Base-by-base conservation (phyloP, 1,139 yeast genomes). In the Saccharomyces hybrid region DNA sequence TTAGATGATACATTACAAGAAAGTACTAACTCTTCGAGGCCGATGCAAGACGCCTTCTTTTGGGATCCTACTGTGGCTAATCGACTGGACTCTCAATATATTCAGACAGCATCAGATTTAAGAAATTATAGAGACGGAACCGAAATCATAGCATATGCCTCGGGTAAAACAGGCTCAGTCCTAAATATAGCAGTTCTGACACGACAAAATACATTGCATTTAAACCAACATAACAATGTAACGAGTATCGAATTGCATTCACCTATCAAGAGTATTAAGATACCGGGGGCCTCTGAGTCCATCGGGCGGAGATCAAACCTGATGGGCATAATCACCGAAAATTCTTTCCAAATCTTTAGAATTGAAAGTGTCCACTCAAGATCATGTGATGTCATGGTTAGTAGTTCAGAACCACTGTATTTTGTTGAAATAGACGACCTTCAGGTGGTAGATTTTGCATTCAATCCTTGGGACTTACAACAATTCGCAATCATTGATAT, bases 401-500 rank as follows among this genome's bases (percentile, higher is more conserved):
- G 56, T 8, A 7, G 23, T 7, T 29, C 53, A 25, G 62, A 59
- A 8, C 64, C 70, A 2, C 34, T 67, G 23, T 52, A 54, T 9
- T 66, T 58, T 34, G 49, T 54, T 9, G 53, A 54, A 4, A 60
- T 69, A 16, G 62, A 68, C 8, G 72, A 73, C 2, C 61, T 68
- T 31, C 71, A 73, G 1, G 73, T 81, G 58, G 79, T 82, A 0
- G 81, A 82, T 64, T 70, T 76, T 2, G 62, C 74, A 1, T 76
- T 77, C 57, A 74, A 75, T 57, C 80, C 80, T 0, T 69, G 68
- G 68, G 73, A 76, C 51, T 58, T 61, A 11, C 58, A 66, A 3
- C 71, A 66, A 49, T 69, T 84, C 56, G 78, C 76, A 0, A 64
- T 77, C 1, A 68, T 82, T 11, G 89, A 84, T 63, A 61, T 72